A percentile compares a stretch with the other conserved stretches of the same genome.
These are phyloP conservation scores for Ramicandelaber brevisporus DNA, from an alignment of 192 early-diverging fungal genomes.

Conservation along the genomic window DNA sequence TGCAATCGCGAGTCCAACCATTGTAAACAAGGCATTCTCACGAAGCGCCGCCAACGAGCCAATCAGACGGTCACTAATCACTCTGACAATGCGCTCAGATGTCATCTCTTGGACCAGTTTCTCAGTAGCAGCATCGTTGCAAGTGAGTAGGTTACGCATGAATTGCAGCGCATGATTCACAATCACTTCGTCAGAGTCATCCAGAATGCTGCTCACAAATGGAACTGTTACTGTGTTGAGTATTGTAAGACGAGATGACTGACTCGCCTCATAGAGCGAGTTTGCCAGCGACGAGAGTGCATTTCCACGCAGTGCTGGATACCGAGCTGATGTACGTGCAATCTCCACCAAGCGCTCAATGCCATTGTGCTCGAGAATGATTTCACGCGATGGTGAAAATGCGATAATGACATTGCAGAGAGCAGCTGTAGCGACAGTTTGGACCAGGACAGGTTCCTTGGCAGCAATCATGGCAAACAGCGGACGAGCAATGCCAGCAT, in stretches of 20 bases:
- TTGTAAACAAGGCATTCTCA: no score
- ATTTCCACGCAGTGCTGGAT: slow-evolving; percentile 1
- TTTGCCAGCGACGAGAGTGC: neutral
- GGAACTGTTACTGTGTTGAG: slow-evolving; percentile 1
- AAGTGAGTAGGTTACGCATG: neutral
- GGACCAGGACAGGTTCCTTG: slow-evolving; percentile 11
- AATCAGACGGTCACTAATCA: no score
- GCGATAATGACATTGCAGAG: slow-evolving; percentile 70
- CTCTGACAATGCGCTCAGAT: no score
- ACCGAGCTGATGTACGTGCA: slow-evolving; percentile 7
- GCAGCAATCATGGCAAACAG: slow-evolving; percentile 33
- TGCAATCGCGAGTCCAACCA: no score
- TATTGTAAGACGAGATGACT: neutral
- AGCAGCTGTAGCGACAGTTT: slow-evolving; percentile 40
- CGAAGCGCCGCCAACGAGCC: no score
- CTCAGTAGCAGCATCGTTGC: no score
- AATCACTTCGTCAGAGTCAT: neutral
- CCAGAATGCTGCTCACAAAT: neutral
- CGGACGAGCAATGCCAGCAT: slow-evolving; percentile 40
- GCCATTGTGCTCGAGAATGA: slow-evolving; percentile 40
- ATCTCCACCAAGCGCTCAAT: slow-evolving; percentile 41
- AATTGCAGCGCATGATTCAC: slow-evolving; percentile 1
- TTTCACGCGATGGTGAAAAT: slow-evolving; percentile 53
- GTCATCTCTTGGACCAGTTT: no score
- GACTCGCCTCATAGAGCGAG: neutral